phyloP scores from a whole-genome alignment of 768 basidiomycete species.

The Cystofilobasidium capitatum region DNA sequence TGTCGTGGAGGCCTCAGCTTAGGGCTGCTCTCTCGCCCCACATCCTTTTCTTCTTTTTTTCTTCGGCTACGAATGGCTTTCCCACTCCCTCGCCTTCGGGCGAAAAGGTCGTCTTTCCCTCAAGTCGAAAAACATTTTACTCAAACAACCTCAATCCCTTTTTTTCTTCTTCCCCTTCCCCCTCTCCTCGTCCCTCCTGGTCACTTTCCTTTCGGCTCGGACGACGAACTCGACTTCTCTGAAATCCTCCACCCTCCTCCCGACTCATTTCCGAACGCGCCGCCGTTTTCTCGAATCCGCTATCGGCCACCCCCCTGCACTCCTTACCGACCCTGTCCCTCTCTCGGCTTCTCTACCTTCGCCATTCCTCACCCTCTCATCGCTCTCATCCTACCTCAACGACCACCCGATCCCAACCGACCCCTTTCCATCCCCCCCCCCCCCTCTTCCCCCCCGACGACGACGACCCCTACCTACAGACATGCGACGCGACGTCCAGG shows the following conservation, averaged over 20 bases:
- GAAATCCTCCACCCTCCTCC: background rate
- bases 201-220: no score
- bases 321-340: background rate
- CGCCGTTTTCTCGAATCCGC: background rate
- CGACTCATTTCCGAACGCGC: background rate
- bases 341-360: constrained; percentile 37
- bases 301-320: background rate
- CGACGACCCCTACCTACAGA: constrained; percentile 56
- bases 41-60: no score
- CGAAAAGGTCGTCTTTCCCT: no score
- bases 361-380: constrained; percentile 42
- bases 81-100: background rate
- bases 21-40: no score
- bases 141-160: no score
- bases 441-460: constrained; percentile 36
- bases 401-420: no score
- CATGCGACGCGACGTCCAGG: constrained; percentile 99
- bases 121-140: no score
- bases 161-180: background rate
- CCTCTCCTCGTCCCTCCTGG: background rate
- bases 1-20: no score
- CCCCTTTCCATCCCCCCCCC: constrained; percentile 34
- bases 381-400: no score
- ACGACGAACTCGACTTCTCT: background rate
- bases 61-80: background rate